Base-by-base conservation (phyloP, 495 filamentous ascomycete species). In the Aspergillus sclerotiicarbonarius region DNA sequence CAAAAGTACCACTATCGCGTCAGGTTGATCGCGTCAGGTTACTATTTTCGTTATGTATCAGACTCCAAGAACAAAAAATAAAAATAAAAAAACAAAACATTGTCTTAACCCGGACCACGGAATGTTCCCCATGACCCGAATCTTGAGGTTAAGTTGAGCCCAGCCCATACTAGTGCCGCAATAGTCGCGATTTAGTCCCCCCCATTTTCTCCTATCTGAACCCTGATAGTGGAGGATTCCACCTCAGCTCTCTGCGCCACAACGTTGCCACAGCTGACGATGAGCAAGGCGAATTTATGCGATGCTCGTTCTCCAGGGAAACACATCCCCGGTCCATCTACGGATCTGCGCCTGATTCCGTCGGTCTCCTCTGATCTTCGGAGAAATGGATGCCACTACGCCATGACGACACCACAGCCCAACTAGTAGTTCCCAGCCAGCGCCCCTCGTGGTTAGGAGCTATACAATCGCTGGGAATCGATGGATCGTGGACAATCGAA, bases 401-500 rank as follows among this genome's bases (percentile, higher is more conserved):
- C 25, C 2, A 5, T 25, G 25, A 25, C 25, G 25, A 25, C 25
- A 25, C 25, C 25, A 25, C 25, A 5, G 25, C 25, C 25, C 25
- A 25, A 25, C 25, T 25, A 25, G 25, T 25, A 3, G 2, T 5
- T 25, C 5, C 25, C 25, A 25, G 37, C 37, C 37, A 12, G 37
- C 37, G 12, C 12, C 37, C 37, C 35, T 37, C 35, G 35, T 37
- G 35, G 35, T 37, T 13, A 13, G 35, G 35, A 49, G 21, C n/a
- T n/a, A n/a, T n/a, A n/a, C n/a, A n/a, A n/a, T n/a, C n/a, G n/a
- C 37, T 35, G 13, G 8, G 33, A 25, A 8, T 15, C 21, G 5
- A 49, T 4, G 4, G 25, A 45, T 6, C 18, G 13, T 16, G 25
- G 35, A 53, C 48, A 58, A 53, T 58, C 49, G 20, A 18, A 53